Evolutionary conservation across 2,329 filamentous ascomycete species (phyloP).

Genomic region (Decorospora gaudefroyi): DNA sequence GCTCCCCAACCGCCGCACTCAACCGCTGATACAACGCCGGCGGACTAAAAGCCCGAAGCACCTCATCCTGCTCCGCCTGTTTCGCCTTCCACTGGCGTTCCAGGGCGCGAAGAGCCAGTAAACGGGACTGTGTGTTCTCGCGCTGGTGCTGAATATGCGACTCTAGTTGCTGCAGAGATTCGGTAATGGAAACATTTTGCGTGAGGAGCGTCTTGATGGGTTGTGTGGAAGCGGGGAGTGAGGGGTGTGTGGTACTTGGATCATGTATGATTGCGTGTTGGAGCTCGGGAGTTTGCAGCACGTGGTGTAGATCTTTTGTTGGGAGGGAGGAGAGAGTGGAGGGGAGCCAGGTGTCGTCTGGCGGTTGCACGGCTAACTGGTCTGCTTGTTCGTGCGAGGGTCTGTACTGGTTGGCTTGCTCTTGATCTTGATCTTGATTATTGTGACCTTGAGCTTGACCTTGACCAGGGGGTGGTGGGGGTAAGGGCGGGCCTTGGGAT

Average conservation of each 20-base stretch:
- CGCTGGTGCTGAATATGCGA: slow-evolving; percentile 64
- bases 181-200: slow-evolving; percentile 72
- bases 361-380: slow-evolving; percentile 32
- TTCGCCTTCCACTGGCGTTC: slow-evolving; percentile 92
- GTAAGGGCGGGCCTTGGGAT: slow-evolving; percentile 51
- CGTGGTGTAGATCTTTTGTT: slow-evolving; percentile 74
- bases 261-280: slow-evolving; percentile 75
- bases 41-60: slow-evolving; percentile 81
- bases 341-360: slow-evolving; percentile 76
- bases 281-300: slow-evolving; percentile 67
- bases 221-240: slow-evolving; percentile 66
- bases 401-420: slow-evolving; percentile 25
- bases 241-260: slow-evolving; percentile 70
- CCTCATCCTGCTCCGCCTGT: slow-evolving; percentile 85
- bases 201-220: slow-evolving; percentile 67
- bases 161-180: slow-evolving; percentile 65
- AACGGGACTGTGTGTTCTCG: slow-evolving; percentile 73
- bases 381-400: slow-evolving; percentile 25
- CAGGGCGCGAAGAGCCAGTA: slow-evolving; percentile 80
- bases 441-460: slow-evolving; percentile 28
- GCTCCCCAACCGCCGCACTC: slow-evolving; percentile 75
- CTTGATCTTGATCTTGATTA: slow-evolving; percentile 24
- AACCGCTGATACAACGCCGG: slow-evolving; percentile 84
- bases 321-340: too few relatives aligned
- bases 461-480: slow-evolving; percentile 50